Evolutionary conservation across 2,329 filamentous ascomycete species (phyloP).

Genomic region (Teratosphaeria gauchensis): DNA sequence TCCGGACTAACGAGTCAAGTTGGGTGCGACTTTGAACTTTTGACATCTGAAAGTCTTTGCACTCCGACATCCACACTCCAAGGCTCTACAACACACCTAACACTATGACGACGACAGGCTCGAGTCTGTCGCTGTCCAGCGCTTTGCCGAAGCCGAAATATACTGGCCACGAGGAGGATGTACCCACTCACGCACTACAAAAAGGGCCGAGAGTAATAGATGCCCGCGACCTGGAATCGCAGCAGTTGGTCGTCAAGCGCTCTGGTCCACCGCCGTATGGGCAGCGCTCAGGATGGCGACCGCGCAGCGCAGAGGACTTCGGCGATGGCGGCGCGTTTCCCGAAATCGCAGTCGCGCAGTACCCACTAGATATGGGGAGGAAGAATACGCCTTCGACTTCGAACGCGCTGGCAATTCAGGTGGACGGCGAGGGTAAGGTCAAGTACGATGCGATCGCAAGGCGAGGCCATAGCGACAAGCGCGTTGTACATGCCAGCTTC

Average conservation of each 20-base stretch:
- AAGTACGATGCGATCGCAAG: constrained; percentile 93
- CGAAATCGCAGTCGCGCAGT: constrained; percentile 87
- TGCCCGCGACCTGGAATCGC: constrained; percentile 69
- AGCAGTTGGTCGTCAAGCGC: constrained; percentile 74
- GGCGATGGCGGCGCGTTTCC: constrained; percentile 94
- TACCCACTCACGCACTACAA: constrained; percentile 59
- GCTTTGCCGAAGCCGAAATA: constrained; percentile 86
- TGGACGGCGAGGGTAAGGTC: constrained; percentile 83
- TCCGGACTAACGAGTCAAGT: background rate
- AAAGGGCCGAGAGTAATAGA: constrained; percentile 75
- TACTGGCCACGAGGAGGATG: constrained; percentile 77
- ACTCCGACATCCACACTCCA: background rate
- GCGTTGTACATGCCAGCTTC: constrained; percentile 89
- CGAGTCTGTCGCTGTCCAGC: constrained; percentile 54
- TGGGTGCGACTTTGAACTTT: background rate
- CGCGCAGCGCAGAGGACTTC: constrained; percentile 80
- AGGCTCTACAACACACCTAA: background rate
- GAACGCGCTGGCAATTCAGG: constrained; percentile 86
- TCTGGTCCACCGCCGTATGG: constrained; percentile 81
- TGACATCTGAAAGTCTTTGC: background rate
- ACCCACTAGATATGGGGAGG: constrained; percentile 88
- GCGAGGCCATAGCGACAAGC: constrained; percentile 72
- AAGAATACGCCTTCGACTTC: constrained; percentile 57
- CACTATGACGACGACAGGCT: background rate
- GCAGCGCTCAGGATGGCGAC: constrained; percentile 81